Evolutionary conservation across 805 yeast genomes (phyloP).

Genomic region (Hanseniaspora nectarophila): DNA sequence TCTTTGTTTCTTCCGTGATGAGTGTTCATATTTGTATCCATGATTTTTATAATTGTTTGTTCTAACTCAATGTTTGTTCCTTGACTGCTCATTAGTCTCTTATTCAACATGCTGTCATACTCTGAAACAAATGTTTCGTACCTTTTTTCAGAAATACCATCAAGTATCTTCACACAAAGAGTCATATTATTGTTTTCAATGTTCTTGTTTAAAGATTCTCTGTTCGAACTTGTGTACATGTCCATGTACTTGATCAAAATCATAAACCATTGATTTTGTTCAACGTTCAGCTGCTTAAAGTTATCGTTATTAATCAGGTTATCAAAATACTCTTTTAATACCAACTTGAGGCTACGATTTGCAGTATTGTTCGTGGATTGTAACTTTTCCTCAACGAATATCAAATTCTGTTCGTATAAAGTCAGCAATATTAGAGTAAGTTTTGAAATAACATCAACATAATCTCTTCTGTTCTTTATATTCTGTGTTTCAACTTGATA

Average conservation of each 20-base stretch:
- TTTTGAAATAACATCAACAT: neutral
- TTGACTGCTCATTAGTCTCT: slow-evolving; percentile 3
- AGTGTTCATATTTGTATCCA: slow-evolving; percentile 1
- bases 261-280: slow-evolving; percentile 6
- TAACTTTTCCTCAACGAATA: neutral
- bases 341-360: neutral
- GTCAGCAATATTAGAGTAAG: neutral
- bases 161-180: neutral
- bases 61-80: neutral
- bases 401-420: neutral
- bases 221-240: neutral
- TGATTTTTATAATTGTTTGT: neutral
- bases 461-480: slow-evolving; percentile 3
- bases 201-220: neutral
- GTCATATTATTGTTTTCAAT: neutral
- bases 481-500: neutral
- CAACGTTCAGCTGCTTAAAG: neutral
- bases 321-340: neutral
- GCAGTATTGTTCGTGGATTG: neutral
- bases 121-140: slow-evolving; percentile 1
- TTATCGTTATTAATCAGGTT: neutral
- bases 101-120: slow-evolving; percentile 1
- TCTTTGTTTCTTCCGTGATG: slow-evolving; percentile 11
- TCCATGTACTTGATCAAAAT: slow-evolving; percentile 2
- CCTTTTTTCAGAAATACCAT: neutral